Conservation (phyloP, 1,139 yeast genomes). For the Geotrichum reessii region DNA sequence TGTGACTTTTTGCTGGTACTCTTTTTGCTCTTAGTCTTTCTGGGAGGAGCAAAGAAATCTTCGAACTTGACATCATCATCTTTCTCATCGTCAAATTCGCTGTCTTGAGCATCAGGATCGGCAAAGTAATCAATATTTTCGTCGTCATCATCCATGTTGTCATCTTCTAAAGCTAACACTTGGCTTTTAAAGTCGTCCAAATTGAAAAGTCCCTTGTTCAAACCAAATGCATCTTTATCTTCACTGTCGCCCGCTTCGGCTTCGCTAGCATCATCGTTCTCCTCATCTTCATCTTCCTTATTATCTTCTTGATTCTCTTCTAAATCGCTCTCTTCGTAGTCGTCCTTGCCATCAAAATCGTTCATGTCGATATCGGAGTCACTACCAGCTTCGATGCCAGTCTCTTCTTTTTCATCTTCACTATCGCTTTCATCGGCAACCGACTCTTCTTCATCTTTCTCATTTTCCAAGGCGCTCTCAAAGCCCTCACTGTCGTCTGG, state of each 20-base stretch:
- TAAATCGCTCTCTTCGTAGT: conserved; percentile 18
- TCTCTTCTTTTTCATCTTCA: conserved; percentile 20
- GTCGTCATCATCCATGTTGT: conserved; percentile 58
- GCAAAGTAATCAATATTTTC: conserved; percentile 57
- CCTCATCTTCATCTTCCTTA: conserved; percentile 29
- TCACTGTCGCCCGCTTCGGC: conserved; percentile 26
- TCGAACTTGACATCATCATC: conserved; percentile 34
- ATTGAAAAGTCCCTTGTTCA: conserved; percentile 81
- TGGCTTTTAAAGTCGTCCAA: conserved; percentile 82
- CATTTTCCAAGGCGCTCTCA: conserved; percentile 21
- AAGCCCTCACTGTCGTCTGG: conserved; percentile 26
- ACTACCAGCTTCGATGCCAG: conserved; percentile 16
- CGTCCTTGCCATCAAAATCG: conserved; percentile 25
- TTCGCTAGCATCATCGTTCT: conserved; percentile 27
- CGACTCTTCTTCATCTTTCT: conserved; percentile 13
- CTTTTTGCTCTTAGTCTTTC: conserved; percentile 20
- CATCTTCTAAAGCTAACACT: conserved; percentile 51
- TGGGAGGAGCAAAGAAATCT: conserved; percentile 40
- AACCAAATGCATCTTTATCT: conserved; percentile 45
- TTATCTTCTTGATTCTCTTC: conserved; percentile 22
- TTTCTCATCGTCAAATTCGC: conserved; percentile 28
- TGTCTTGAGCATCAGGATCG: conserved; percentile 38
- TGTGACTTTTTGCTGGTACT: conserved; percentile 16
- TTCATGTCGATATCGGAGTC: conserved; percentile 19
- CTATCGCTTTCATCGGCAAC: conserved; percentile 18